These are phyloP conservation scores for Lotmaria passim DNA, from an alignment of 208 protist genomes.

Conservation along the genomic window DNA sequence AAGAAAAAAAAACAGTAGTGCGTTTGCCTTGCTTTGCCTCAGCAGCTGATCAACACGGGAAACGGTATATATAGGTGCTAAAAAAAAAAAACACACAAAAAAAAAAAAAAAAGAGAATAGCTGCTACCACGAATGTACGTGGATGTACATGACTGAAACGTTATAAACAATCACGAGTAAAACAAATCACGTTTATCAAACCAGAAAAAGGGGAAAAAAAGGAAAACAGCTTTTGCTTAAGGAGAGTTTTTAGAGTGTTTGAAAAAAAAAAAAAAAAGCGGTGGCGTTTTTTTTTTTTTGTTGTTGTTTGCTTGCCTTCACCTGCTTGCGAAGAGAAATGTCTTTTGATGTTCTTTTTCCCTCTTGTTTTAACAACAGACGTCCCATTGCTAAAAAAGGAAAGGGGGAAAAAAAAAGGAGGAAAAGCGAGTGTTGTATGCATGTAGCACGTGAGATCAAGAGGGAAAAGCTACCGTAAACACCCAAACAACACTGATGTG, in stretches of 20 bases:
- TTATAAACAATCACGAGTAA: not conserved
- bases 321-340: not conserved
- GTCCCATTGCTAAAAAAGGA: not conserved
- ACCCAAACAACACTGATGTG: not conserved
- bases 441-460: not conserved
- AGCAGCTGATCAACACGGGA: too few species aligned
- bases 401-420: not conserved
- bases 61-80: too few species aligned
- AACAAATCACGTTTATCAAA: not conserved
- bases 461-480: too few species aligned
- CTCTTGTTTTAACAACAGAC: too few species aligned
- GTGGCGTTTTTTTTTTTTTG: not conserved
- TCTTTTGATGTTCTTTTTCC: not conserved
- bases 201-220: constrained; percentile 1
- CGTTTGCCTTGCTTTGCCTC: too few species aligned
- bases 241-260: not conserved
- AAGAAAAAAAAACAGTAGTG: not conserved
- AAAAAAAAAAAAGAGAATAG: too few species aligned
- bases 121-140: too few species aligned
- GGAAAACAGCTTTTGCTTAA: not conserved
- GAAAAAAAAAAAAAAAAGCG: constrained; percentile 6
- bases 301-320: not conserved
- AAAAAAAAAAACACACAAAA: too few species aligned
- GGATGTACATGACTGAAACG: not conserved
- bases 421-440: not conserved